phyloP scores from a whole-genome alignment of 306 rosid species.

The Senna siamea region DNA sequence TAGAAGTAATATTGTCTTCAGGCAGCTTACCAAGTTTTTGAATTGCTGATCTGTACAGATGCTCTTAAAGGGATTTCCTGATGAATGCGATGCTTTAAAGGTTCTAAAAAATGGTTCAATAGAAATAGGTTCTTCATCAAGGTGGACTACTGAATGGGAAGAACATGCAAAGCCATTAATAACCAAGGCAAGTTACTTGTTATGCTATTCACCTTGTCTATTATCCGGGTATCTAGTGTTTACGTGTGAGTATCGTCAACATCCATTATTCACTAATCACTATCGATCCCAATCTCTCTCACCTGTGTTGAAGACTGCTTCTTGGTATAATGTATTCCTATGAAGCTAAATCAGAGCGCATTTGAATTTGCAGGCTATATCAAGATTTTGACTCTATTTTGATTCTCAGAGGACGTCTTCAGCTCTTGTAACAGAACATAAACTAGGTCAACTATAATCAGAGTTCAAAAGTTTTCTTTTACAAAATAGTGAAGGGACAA shows the following conservation, averaged over 20 bases:
- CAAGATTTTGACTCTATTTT: conserved; percentile 45
- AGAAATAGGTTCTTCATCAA: conserved; percentile 70
- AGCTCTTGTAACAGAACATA: neutral
- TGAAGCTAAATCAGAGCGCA: conserved; percentile 4
- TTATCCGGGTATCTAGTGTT: too few relatives aligned
- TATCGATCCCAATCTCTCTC: conserved; percentile 7
- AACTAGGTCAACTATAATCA: conserved; percentile 21
- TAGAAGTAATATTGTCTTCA: neutral
- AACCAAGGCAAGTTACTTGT: conserved; percentile 63
- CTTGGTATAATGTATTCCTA: conserved; percentile 16
- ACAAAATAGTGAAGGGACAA: conserved; percentile 26
- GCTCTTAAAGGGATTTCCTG: conserved; percentile 91
- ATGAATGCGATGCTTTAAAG: conserved; percentile 62
- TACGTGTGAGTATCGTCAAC: too few relatives aligned
- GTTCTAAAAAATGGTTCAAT: conserved; percentile 65
- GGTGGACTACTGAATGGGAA: conserved; percentile 92
- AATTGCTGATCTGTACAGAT: conserved; percentile 54
- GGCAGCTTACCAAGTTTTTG: conserved; percentile 15
- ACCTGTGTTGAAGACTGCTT: conserved; percentile 4
- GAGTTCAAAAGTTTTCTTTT: conserved; percentile 16
- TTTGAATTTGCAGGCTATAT: conserved; percentile 48
- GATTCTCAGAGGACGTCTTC: conserved; percentile 17
- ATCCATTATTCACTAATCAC: too few relatives aligned
- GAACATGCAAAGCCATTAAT: conserved; percentile 83
- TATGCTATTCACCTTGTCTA: conserved; percentile 26